phyloP scores from a whole-genome alignment of 2,329 filamentous ascomycete species.

The Botryosphaeria agaves region DNA sequence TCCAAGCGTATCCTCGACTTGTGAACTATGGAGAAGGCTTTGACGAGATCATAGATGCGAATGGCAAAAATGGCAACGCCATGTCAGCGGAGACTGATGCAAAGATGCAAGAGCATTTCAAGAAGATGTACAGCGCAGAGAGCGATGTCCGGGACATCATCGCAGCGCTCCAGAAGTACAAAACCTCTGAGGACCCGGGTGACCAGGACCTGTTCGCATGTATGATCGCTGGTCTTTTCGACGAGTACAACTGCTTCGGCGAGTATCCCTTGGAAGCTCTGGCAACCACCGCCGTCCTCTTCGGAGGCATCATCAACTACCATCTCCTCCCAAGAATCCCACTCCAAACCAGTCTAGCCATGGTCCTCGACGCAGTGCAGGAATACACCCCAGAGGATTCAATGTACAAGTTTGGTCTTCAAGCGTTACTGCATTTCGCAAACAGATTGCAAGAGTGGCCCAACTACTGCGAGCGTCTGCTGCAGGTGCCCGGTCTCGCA shows the following conservation, averaged over 20 bases:
- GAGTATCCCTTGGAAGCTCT: conserved; percentile 94
- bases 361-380: conserved; percentile 92
- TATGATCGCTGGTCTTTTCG: conserved; percentile 96
- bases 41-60: conserved; percentile 78
- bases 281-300: conserved; percentile 88
- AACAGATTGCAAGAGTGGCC: conserved; percentile 81
- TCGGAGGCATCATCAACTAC: conserved; percentile 90
- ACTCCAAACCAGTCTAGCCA: conserved; percentile 82
- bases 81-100: conserved; percentile 64
- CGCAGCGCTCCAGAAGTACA: conserved; percentile 68
- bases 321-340: conserved; percentile 81
- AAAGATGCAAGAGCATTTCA: conserved; percentile 96
- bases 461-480: conserved; percentile 74
- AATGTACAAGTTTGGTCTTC: conserved; percentile 97
- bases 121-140: conserved; percentile 91
- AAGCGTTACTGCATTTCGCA: conserved; percentile 80
- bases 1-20: conserved; percentile 79
- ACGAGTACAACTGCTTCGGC: conserved; percentile 89
- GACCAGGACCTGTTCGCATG: conserved; percentile 95
- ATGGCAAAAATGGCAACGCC: conserved; percentile 64
- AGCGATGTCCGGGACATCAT: conserved; percentile 76
- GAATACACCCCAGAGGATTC: conserved; percentile 68
- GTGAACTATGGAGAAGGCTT: conserved; percentile 94
- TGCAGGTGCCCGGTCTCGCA: conserved; percentile 66
- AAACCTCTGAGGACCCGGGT: conserved; percentile 63